Evolutionary conservation across 202 grass and related monocot genomes (phyloP).

Genomic region (Schoenoplectus triqueter): DNA sequence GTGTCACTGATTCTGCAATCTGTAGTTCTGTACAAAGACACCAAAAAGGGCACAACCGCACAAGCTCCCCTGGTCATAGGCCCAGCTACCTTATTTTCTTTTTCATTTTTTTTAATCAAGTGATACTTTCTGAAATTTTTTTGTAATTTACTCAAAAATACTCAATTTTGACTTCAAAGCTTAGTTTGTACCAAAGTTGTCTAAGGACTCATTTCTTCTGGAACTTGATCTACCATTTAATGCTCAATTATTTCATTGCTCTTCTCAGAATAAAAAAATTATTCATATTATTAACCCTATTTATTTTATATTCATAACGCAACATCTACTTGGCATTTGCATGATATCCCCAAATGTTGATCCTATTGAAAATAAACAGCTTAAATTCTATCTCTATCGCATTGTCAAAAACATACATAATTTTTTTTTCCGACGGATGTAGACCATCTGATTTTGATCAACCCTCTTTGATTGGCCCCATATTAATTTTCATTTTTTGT

Average conservation of each 20-base stretch:
- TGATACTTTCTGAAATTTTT: constrained; percentile 1
- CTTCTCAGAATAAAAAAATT: too few relatives aligned
- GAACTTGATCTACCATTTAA: too few relatives aligned
- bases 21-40: background rate
- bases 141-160: background rate
- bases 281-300: too few relatives aligned
- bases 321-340: too few relatives aligned
- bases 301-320: too few relatives aligned
- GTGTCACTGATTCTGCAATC: background rate
- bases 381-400: too few relatives aligned
- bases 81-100: background rate
- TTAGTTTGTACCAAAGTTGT: background rate
- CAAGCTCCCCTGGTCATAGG: constrained; percentile 4
- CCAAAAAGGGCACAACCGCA: constrained; percentile 4
- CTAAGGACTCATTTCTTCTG: too few relatives aligned
- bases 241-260: too few relatives aligned
- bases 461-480: background rate
- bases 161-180: background rate
- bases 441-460: constrained; percentile 11
- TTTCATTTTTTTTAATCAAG: background rate
- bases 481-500: background rate
- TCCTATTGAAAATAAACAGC: too few relatives aligned
- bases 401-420: too few relatives aligned
- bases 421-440: background rate
- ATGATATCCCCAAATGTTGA: too few relatives aligned